Base-by-base conservation (phyloP, 805 yeast genomes). In the Candida sanyiensis region DNA sequence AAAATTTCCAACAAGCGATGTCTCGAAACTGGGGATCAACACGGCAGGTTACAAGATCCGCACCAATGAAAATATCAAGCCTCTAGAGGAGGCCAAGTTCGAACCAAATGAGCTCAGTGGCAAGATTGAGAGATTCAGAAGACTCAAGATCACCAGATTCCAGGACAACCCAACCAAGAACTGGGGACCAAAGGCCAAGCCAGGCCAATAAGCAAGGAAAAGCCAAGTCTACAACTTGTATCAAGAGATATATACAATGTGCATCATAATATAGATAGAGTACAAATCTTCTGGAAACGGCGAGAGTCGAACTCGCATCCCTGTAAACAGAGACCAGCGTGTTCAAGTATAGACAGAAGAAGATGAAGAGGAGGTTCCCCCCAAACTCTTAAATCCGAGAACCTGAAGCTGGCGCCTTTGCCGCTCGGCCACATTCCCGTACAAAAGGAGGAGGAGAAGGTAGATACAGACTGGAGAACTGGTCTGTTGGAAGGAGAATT, bases 121-220 rank as follows among this genome's bases (percentile, higher is more conserved):
- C 15, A 69, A 65, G 35, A 63, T 88, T 39, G 77, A 76, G 49
- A 66, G 62, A 39, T 64, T 86, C 38, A 72, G 96, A 52, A 79
- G 75, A 46, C 70, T 86, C 42, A 87, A 87, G 61, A 75, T 90
- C 56, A 87, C 87, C 11, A 71, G 96, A 51, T 90, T 73, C 61
- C 98, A 89, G 58, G 88, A 80, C 55, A 90, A 89, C 55, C 99
- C 99, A 12, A 74, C 87, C 1, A 85, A 84, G 57, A 81, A 85
- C 58, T 93, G 99, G 99, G 99, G 99, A 2, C 99, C 97, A 26
- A 86, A 83, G 64, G 77, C 96, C 3, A 78, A 83, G 54, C 94
- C 95, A 27, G 56, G 53, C 43, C 51, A 22, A 19, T n/a, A 37
- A 8, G 20, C 13, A 21, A 19, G 20, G 8, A 31, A 16, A 37